Conservation (phyloP, 345 rosid genomes). For the Psidium guajava region DNA sequence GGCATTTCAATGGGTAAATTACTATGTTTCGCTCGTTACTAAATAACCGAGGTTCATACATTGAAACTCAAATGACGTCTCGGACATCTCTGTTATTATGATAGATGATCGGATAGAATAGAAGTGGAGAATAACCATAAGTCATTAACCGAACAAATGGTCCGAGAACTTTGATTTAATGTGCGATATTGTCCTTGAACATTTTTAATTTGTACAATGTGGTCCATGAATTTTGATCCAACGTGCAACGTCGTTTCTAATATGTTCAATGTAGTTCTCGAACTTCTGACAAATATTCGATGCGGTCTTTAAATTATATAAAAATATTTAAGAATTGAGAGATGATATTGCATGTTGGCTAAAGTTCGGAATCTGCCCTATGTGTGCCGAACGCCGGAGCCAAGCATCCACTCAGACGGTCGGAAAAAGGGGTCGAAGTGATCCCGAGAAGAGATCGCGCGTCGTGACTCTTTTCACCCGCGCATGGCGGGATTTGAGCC, state of each 20-base stretch:
- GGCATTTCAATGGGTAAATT: background rate
- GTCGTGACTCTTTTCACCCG: background rate
- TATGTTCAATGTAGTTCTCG: fast-evolving
- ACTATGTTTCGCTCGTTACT: background rate
- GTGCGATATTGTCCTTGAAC: background rate
- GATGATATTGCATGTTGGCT: fast-evolving
- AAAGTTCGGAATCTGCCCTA: background rate
- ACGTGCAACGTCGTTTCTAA: background rate
- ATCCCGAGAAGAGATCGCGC: background rate
- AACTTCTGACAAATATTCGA: background rate
- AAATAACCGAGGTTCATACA: background rate
- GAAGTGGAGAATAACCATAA: background rate
- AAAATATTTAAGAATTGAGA: fast-evolving
- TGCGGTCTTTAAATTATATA: background rate
- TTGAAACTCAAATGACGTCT: background rate
- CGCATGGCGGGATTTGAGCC: background rate
- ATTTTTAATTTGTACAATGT: background rate
- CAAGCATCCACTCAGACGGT: background rate
- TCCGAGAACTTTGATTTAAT: fast-evolving
- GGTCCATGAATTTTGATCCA: background rate
- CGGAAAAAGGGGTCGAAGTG: background rate
- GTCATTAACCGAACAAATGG: background rate
- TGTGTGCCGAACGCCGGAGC: background rate
- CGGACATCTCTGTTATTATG: background rate
- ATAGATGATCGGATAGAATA: background rate